Evolutionary conservation across 202 grass and related monocot genomes (phyloP).

Genomic region (Schoenoplectus triqueter): DNA sequence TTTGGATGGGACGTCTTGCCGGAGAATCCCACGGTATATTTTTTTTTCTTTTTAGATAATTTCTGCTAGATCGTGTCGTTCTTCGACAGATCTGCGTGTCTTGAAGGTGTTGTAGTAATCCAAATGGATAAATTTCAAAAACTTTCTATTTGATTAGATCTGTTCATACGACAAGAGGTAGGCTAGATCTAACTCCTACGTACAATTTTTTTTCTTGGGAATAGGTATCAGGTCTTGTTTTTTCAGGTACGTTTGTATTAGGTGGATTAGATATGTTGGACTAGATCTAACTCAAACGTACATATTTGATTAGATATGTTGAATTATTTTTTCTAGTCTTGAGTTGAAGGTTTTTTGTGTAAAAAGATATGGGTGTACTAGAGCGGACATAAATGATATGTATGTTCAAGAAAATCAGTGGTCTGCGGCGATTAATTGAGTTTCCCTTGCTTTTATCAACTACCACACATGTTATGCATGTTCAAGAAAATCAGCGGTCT

Average conservation of each 20-base stretch:
- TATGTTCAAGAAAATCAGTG: background rate
- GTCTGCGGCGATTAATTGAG: background rate
- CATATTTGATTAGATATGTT: too few relatives aligned
- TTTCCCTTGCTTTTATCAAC: background rate
- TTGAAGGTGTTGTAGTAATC: background rate
- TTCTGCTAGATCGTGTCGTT: constrained; percentile 17
- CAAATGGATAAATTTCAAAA: background rate
- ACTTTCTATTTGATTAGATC: constrained; percentile 6
- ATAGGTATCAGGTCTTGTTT: background rate
- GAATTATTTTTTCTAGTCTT: too few relatives aligned
- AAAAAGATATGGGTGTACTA: background rate
- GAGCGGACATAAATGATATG: background rate
- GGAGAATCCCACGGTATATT: constrained; percentile 64
- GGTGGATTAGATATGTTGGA: background rate
- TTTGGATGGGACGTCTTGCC: constrained; percentile 95
- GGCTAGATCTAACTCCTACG: background rate
- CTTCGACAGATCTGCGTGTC: background rate
- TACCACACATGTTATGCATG: background rate
- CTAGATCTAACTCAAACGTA: too few relatives aligned
- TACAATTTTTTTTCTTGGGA: background rate
- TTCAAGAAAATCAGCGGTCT: too few relatives aligned
- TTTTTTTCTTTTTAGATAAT: constrained; percentile 20
- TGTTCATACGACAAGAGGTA: background rate
- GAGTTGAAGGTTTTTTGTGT: background rate
- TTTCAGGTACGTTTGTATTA: background rate